Conservation (phyloP, 352 stramenopile genomes). For the Phytophthora agathidicida region DNA sequence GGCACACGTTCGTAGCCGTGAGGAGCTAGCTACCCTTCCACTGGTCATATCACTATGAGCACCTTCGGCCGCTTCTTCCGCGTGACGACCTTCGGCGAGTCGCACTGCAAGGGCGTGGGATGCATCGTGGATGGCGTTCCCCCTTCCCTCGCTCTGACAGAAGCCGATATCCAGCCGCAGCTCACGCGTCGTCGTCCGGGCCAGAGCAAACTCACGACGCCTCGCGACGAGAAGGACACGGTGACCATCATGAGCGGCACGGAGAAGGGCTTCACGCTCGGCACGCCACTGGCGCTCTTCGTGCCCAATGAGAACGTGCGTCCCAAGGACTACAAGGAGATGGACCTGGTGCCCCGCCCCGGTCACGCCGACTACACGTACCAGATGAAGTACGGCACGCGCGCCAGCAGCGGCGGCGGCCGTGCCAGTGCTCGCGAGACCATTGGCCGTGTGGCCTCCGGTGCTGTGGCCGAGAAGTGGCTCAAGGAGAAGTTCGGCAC, state of each 20-base stretch:
- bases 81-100: constrained; percentile 99
- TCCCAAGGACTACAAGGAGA: constrained; percentile 97
- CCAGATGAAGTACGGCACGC: constrained; percentile 99
- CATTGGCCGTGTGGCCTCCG: constrained; percentile 97
- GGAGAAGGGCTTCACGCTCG: constrained; percentile 93
- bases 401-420: constrained; percentile 96
- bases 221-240: constrained; percentile 96
- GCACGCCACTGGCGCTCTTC: constrained; percentile 97
- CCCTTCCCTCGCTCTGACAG: constrained; percentile 94
- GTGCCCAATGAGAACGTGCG: constrained; percentile 98
- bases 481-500: constrained; percentile 93
- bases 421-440: constrained; percentile 97
- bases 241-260: constrained; percentile 98
- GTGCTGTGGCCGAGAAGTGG: constrained; percentile 97
- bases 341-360: constrained; percentile 91
- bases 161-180: constrained; percentile 97
- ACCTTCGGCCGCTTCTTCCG: constrained; percentile 98
- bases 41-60: too few species aligned
- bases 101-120: constrained; percentile 97
- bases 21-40: too few species aligned
- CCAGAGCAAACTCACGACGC: constrained; percentile 98
- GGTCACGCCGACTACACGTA: constrained; percentile 99
- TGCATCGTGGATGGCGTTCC: constrained; percentile 98
- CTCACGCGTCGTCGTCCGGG: constrained; percentile 96
- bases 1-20: background rate